Conservation (phyloP, 2,329 filamentous ascomycete species). For the Amauroascus niger region DNA sequence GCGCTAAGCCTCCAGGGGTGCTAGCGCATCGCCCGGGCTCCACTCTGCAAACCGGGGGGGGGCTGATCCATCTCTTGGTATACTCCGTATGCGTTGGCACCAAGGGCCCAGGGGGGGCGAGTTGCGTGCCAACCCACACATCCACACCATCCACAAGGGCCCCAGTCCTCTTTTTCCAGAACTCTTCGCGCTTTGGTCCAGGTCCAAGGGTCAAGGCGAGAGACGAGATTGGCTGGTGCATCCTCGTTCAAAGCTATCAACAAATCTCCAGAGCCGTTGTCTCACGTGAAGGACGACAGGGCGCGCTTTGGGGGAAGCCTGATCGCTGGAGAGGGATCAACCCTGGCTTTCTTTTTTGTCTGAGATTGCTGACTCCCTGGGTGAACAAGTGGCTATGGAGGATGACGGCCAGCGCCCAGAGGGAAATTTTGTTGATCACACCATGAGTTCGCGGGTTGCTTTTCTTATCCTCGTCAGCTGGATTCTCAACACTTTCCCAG, state of each 20-base stretch:
- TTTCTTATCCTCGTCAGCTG: slow-evolving; percentile 1
- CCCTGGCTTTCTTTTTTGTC: neutral
- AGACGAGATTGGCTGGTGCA: neutral
- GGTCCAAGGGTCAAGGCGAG: slow-evolving; percentile 1
- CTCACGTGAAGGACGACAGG: slow-evolving; percentile 1
- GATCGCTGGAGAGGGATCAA: slow-evolving; percentile 3
- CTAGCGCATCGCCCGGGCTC: neutral
- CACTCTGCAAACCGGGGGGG: neutral
- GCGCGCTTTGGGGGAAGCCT: neutral
- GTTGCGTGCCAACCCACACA: neutral
- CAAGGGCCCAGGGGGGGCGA: neutral
- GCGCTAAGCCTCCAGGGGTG: neutral
- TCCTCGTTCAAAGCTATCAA: neutral
- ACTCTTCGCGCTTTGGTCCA: neutral
- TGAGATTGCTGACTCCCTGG: neutral
- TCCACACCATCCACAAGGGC: neutral
- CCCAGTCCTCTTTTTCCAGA: slow-evolving; percentile 7
- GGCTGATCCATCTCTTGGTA: too few relatives aligned
- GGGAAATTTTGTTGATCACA: neutral
- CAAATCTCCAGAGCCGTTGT: neutral
- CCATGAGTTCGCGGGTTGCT: neutral
- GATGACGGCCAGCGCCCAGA: neutral
- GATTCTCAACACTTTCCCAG: neutral
- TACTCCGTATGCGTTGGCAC: slow-evolving; percentile 6
- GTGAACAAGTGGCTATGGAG: neutral